These are phyloP conservation scores for Cyclanthera cordifolia DNA, from an alignment of 306 rosid species.

Conservation along the genomic window DNA sequence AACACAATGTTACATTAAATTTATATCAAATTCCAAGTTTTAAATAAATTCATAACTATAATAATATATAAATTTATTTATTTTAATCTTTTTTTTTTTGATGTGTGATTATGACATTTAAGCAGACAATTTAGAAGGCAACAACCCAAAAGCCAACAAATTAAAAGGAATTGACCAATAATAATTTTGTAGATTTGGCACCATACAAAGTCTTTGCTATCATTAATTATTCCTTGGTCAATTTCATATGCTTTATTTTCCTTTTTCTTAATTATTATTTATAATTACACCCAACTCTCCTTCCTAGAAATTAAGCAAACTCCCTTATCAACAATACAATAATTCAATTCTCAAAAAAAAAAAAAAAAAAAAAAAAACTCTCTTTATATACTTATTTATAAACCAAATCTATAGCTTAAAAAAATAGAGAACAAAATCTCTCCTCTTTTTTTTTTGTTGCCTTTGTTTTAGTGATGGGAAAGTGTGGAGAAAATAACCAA, in stretches of 20 bases:
- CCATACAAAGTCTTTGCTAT: background rate
- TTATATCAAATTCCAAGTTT: too few species aligned
- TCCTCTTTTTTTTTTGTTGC: background rate
- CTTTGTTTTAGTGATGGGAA: constrained; percentile 15
- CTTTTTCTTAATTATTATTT: background rate
- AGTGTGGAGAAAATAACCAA: background rate
- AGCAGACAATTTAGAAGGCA: constrained; percentile 12
- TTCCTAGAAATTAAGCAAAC: background rate
- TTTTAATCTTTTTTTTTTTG: too few species aligned
- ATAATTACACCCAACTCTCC: background rate
- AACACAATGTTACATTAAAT: background rate
- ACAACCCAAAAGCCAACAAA: constrained; percentile 3
- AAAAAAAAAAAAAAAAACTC: background rate
- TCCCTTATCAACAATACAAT: background rate
- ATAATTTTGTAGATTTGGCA: background rate
- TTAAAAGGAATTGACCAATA: background rate
- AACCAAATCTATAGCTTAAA: background rate
- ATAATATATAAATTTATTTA: too few species aligned
- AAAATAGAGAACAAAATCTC: background rate
- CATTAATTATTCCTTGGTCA: constrained; percentile 5
- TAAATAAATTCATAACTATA: too few species aligned
- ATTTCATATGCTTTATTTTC: background rate
- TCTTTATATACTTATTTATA: background rate
- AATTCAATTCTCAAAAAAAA: too few species aligned
- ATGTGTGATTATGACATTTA: constrained; percentile 2